Evolutionary conservation across 108 stramenopile species (phyloP).

Genomic region (Chaetoceros muelleri): DNA sequence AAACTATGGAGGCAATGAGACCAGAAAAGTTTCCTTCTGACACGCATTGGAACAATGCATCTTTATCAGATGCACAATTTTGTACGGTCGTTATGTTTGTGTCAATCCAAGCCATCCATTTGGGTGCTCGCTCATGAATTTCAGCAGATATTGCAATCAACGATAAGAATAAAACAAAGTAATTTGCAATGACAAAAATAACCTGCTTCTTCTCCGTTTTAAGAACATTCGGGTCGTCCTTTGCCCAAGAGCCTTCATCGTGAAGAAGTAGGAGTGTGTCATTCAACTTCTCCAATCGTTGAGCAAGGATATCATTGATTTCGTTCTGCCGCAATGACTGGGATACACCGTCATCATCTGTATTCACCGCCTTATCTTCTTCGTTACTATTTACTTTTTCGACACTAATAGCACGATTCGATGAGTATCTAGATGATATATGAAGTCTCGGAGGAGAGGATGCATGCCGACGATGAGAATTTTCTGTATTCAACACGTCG

Average conservation of each 20-base stretch:
- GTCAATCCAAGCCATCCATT: slow-evolving; percentile 55
- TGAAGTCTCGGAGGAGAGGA: neutral
- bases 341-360: neutral
- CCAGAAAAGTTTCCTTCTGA: slow-evolving; percentile 72
- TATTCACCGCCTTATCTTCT: neutral
- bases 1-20: slow-evolving; percentile 57
- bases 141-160: slow-evolving; percentile 75
- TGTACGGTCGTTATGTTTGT: slow-evolving; percentile 67
- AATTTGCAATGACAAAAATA: slow-evolving; percentile 63
- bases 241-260: no score
- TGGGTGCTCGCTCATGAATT: slow-evolving; percentile 66
- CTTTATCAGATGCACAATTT: slow-evolving; percentile 68
- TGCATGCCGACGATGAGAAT: neutral
- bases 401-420: neutral
- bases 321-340: neutral
- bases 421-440: neutral
- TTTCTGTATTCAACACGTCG: neutral
- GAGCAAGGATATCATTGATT: slow-evolving; percentile 11
- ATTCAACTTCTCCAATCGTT: slow-evolving; percentile 32
- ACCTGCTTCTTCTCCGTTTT: slow-evolving; percentile 67
- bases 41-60: slow-evolving; percentile 63
- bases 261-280: slow-evolving; percentile 11
- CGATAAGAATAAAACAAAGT: slow-evolving; percentile 69
- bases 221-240: neutral
- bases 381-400: neutral